Evolutionary conservation across 2,329 filamentous ascomycete species (phyloP).

Genomic region (Trichoderma gracile): DNA sequence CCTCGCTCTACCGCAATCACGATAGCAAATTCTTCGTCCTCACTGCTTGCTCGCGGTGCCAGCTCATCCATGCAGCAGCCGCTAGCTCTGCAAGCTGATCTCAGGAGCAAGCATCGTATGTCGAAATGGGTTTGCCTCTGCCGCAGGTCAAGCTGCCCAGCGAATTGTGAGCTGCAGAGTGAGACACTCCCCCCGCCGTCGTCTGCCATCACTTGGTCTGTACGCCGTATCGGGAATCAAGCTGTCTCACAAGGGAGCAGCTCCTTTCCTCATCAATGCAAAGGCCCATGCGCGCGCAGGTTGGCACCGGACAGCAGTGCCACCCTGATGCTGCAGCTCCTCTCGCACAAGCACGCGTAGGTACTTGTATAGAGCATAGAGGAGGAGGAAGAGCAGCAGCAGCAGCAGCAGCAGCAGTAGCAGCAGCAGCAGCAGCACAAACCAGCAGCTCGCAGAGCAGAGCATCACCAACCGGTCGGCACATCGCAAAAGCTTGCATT

Average conservation of each 20-base stretch:
- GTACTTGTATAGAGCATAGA: too few relatives aligned
- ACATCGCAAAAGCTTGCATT: constrained; percentile 28
- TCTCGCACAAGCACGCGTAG: too few relatives aligned
- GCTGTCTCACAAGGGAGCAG: constrained; percentile 14
- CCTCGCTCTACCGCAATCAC: constrained; percentile 2
- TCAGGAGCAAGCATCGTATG: constrained; percentile 5
- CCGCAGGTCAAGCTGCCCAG: constrained; percentile 3
- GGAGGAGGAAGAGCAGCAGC: too few relatives aligned
- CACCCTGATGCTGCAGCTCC: too few relatives aligned
- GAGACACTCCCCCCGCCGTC: constrained; percentile 20
- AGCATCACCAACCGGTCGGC: constrained; percentile 20
- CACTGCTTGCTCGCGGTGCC: constrained; percentile 18
- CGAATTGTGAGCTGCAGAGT: constrained; percentile 17
- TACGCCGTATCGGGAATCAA: constrained; percentile 15
- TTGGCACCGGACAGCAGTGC: too few relatives aligned
- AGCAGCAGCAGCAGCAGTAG: too few relatives aligned
- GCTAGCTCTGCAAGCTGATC: constrained; percentile 20
- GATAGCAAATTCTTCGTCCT: not conserved
- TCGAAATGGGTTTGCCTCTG: constrained; percentile 3
- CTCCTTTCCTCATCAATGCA: constrained; percentile 5
- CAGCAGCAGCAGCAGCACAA: not conserved
- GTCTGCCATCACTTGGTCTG: constrained; percentile 16
- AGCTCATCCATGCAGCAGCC: constrained; percentile 27
- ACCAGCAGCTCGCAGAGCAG: not conserved
- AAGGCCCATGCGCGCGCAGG: too few relatives aligned